A percentile compares a stretch with the other conserved stretches of the same genome.
Evolutionary conservation across 2,329 filamentous ascomycete genomes (phyloP).

Genomic region (Aureobasidium sp.): DNA sequence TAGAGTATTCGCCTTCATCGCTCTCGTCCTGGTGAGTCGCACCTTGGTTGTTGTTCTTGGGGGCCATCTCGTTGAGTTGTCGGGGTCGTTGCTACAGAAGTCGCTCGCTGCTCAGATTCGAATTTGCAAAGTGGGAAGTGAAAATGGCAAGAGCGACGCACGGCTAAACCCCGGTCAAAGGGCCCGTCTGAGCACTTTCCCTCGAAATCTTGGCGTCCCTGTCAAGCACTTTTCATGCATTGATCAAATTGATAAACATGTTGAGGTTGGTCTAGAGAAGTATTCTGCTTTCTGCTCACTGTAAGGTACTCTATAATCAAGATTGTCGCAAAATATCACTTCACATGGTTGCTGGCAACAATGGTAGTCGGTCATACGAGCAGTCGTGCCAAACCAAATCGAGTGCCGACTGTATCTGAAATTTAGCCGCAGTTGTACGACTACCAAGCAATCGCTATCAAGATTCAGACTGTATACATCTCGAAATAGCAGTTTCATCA

Average conservation of each 20-base stretch:
- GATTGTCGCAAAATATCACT: too few species aligned
- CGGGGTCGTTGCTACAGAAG: slow-evolving; percentile 23
- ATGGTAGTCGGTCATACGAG: too few species aligned
- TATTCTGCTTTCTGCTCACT: neutral
- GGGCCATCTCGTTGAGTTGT: slow-evolving; percentile 31
- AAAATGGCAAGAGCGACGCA: neutral
- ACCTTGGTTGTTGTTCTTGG: slow-evolving; percentile 30
- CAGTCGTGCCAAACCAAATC: too few species aligned
- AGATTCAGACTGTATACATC: too few species aligned
- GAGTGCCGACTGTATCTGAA: too few species aligned
- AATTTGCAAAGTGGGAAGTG: neutral
- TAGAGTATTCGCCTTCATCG: neutral
- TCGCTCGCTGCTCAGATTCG: slow-evolving; percentile 21
- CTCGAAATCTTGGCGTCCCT: neutral
- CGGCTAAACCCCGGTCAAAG: neutral
- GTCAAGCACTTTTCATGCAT: neutral
- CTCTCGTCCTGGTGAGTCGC: slow-evolving; percentile 11
- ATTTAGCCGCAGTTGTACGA: too few species aligned
- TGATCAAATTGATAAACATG: neutral
- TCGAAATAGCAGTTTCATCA: too few species aligned
- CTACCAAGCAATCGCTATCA: too few species aligned
- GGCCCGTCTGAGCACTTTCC: neutral
- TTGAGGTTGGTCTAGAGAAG: neutral
- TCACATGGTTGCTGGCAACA: too few species aligned
- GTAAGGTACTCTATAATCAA: too few species aligned